Base-by-base conservation (phyloP, 1,284 basidiomycete genomes). In the Melampsora larici-populina region DNA sequence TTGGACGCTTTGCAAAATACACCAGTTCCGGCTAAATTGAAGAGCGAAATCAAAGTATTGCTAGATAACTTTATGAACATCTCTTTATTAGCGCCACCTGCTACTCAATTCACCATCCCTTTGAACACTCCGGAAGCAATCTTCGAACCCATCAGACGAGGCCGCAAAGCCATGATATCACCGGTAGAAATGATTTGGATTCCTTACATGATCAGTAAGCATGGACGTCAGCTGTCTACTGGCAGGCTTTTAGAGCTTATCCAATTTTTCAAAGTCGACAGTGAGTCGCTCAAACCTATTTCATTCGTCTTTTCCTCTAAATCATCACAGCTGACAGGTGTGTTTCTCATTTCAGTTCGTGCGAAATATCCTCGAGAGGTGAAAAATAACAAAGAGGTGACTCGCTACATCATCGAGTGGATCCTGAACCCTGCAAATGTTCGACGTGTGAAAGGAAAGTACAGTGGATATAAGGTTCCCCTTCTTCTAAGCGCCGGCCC, bases 111-210 rank as follows among this genome's bases (percentile, higher is more conserved):
- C 26, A 66, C 68, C 1, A 29, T 43, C 48, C 68, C 51, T 40
- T 33, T 71, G 15, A 40, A 29, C 62, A 78, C 76, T 7, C 76
- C 76, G 7, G 62, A 70, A 33, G 76, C 76, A 24, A 26, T 78
- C 8, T 66, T 55, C 55, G 29, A 29, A 15, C 76, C 76, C 3
- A 71, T 78, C 17, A 67, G 70, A 60, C 60, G 36, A 31, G 68
- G 68, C 21, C 63, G 40, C 29, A 78, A 40, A 60, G 48, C 76
- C 6, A 70, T 71, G 62, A 62, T 78, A 29, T 58, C 76, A 29
- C 76, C 76, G 2, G 67, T 78, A 13, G 76, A 78, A 49, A 70
- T 78, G 68, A 65, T 70, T 48, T 71, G 69, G 76, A 78, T 78
- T 31, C 76, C 76, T 58, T 70, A 71, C 26, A 21, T 78, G 46